Evolutionary conservation across 1,284 basidiomycete species (phyloP).

Genomic region (Wolfiporia cocos): DNA sequence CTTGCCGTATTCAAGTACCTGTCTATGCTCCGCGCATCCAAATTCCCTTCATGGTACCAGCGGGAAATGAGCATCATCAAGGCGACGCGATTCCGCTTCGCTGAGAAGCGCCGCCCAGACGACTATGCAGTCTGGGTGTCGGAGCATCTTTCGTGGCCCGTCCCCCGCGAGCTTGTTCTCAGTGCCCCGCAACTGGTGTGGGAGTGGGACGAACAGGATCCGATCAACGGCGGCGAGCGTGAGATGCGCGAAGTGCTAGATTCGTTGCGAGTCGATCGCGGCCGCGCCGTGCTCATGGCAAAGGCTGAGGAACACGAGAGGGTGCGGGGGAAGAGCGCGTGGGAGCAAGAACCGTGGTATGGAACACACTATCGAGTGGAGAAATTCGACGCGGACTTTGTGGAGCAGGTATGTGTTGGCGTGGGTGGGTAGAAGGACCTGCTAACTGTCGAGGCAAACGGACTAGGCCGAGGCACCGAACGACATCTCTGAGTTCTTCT

Average conservation of each 20-base stretch:
- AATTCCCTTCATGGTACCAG: constrained; percentile 73
- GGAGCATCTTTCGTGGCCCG: constrained; percentile 74
- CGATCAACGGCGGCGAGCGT: constrained; percentile 34
- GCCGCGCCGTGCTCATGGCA: constrained; percentile 77
- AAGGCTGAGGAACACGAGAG: constrained; percentile 61
- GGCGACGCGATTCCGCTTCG: constrained; percentile 81
- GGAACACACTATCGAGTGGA: constrained; percentile 78
- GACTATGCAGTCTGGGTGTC: constrained; percentile 79
- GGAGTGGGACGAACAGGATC: constrained; percentile 63
- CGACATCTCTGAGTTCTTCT: constrained; percentile 59
- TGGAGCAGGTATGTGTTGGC: constrained; percentile 48
- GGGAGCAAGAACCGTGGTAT: constrained; percentile 81
- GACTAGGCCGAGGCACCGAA: constrained; percentile 58
- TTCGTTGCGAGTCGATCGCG: constrained; percentile 51
- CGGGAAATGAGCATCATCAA: constrained; percentile 75
- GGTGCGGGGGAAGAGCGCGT: constrained; percentile 41
- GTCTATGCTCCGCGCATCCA: constrained; percentile 67
- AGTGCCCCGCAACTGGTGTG: constrained; percentile 71
- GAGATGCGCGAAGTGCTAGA: constrained; percentile 65
- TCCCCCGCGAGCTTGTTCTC: constrained; percentile 77
- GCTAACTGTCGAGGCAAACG: not conserved
- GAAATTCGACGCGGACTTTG: constrained; percentile 59
- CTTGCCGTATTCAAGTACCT: constrained; percentile 85
- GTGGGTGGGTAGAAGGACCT: not conserved
- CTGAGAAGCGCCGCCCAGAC: constrained; percentile 80